phyloP scores from a whole-genome alignment of 2,329 filamentous ascomycete genomes.

The Trichoderma gracile region DNA sequence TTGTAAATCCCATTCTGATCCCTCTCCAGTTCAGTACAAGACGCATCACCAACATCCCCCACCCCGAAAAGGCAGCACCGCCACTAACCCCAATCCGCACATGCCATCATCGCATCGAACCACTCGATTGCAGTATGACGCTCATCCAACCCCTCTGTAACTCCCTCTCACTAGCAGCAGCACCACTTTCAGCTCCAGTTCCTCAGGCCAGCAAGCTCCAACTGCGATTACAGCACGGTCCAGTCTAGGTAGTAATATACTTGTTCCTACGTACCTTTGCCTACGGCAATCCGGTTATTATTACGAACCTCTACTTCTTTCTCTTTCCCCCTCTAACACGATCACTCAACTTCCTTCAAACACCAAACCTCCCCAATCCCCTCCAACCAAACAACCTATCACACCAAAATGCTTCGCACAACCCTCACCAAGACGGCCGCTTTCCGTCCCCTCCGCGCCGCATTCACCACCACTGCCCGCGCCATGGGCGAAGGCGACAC shows the following conservation, averaged over 20 bases:
- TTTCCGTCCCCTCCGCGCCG: conserved; percentile 54
- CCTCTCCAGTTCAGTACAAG: not conserved
- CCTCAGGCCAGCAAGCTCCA: conserved; percentile 17
- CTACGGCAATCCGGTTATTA: not conserved
- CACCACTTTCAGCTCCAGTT: not conserved
- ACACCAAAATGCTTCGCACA: conserved; percentile 65
- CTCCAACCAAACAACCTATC: conserved; percentile 2
- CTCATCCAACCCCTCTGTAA: not conserved
- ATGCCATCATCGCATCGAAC: conserved; percentile 1
- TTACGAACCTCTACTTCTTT: conserved; percentile 11
- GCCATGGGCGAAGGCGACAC: conserved; percentile 71
- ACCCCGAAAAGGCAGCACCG: not conserved
- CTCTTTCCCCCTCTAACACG: conserved; percentile 15
- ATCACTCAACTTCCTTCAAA: conserved; percentile 21
- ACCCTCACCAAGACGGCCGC: conserved; percentile 57
- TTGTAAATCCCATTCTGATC: not conserved
- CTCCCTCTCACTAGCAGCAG: not conserved
- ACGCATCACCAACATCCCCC: not conserved
- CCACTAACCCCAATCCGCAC: conserved; percentile 4
- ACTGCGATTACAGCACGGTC: not conserved
- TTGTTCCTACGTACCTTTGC: too few species aligned
- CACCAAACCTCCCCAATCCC: not conserved
- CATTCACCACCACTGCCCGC: conserved; percentile 64
- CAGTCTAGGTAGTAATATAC: too few species aligned
- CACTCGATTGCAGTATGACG: conserved; percentile 9